These are phyloP conservation scores for Leucogyrophana mollusca DNA, from an alignment of 768 basidiomycete species.

Conservation along the genomic window DNA sequence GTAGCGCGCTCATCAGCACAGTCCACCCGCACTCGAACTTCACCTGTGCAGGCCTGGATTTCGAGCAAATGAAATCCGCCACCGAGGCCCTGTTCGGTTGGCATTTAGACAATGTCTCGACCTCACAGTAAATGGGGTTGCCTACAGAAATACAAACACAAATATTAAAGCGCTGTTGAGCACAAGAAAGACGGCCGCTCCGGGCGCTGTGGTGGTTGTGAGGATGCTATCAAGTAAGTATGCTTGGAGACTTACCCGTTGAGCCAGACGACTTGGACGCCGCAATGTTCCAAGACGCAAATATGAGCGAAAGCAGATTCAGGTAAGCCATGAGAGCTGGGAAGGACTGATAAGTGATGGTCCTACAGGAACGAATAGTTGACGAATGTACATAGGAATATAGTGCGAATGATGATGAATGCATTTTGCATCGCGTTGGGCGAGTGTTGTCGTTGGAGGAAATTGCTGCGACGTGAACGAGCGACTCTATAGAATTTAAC, in stretches of 20 bases:
- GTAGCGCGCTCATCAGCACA: slow-evolving; percentile 43
- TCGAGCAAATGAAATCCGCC: slow-evolving; percentile 35
- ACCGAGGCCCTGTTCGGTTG: slow-evolving; percentile 26
- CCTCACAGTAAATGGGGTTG: neutral
- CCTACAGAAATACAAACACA: slow-evolving; percentile 31
- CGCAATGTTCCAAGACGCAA: slow-evolving; percentile 58
- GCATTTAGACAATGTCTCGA: too few relatives aligned
- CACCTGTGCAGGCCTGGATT: slow-evolving; percentile 40
- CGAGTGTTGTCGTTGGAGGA: slow-evolving; percentile 5
- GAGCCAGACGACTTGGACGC: slow-evolving; percentile 32
- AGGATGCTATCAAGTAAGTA: neutral
- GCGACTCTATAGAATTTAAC: too few relatives aligned
- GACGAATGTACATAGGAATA: slow-evolving; percentile 52
- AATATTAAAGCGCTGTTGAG: slow-evolving; percentile 41
- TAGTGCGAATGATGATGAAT: slow-evolving; percentile 56
- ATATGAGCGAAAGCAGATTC: slow-evolving; percentile 50
- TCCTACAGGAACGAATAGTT: neutral
- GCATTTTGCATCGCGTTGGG: slow-evolving; percentile 41
- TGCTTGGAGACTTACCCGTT: slow-evolving; percentile 32
- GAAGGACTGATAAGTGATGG: slow-evolving; percentile 4
- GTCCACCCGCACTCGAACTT: slow-evolving; percentile 60
- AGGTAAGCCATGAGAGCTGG: slow-evolving; percentile 45
- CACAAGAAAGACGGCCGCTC: slow-evolving; percentile 47
- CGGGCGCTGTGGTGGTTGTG: slow-evolving; percentile 35
- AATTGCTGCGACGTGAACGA: slow-evolving; percentile 14